Percentiles rank a stretch among this genome's conserved stretches.
Conservation (phyloP, 2,329 filamentous ascomycete species). For the Sporothrix brasiliensis region DNA sequence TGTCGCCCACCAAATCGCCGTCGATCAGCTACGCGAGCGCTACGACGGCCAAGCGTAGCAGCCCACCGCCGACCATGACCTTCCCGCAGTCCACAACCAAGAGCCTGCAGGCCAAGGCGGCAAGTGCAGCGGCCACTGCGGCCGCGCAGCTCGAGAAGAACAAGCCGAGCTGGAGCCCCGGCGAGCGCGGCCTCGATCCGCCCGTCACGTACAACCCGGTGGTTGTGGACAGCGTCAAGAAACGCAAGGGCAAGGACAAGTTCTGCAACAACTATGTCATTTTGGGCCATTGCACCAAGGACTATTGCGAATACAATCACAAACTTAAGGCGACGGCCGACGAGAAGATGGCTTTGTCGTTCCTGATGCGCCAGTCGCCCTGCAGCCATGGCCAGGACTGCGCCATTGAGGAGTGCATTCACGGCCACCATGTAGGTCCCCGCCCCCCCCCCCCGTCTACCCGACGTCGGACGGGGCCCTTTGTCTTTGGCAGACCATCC, state of each 20-base stretch:
- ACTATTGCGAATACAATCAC: slow-evolving; percentile 62
- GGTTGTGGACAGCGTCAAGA: slow-evolving; percentile 59
- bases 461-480: background rate
- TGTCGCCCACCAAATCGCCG: background rate
- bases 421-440: slow-evolving; percentile 60
- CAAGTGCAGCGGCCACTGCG: slow-evolving; percentile 30
- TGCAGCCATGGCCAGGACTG: slow-evolving; percentile 63
- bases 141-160: slow-evolving; percentile 40
- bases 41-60: background rate
- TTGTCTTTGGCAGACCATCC: background rate
- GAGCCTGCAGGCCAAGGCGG: slow-evolving; percentile 38
- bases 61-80: slow-evolving; percentile 40
- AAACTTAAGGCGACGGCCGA: slow-evolving; percentile 56
- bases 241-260: slow-evolving; percentile 57
- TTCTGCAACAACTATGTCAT: slow-evolving; percentile 66
- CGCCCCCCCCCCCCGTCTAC: too few species aligned
- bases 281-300: slow-evolving; percentile 59
- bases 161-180: slow-evolving; percentile 54
- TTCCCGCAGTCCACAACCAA: slow-evolving; percentile 46
- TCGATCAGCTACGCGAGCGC: slow-evolving; percentile 4
- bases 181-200: slow-evolving; percentile 57
- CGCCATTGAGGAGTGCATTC: slow-evolving; percentile 60
- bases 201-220: slow-evolving; percentile 51
- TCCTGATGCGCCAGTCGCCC: slow-evolving; percentile 60
- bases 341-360: slow-evolving; percentile 59